Percentiles rank a stretch among this genome's conserved stretches.
Evolutionary conservation across 371 early-diverging fungal genomes (phyloP).

Genomic region (Choanephora cucurbitarum): DNA sequence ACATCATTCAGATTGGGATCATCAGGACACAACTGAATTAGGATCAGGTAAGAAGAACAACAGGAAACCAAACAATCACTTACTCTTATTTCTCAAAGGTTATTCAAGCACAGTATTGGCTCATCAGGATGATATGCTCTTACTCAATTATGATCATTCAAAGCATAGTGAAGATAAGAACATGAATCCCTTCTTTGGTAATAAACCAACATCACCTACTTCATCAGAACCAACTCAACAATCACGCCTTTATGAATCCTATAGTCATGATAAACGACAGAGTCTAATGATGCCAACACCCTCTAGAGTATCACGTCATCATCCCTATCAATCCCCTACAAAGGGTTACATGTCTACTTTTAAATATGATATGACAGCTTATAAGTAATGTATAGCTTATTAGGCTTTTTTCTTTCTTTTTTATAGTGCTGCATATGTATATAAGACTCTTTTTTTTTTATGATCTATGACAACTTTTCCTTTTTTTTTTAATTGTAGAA

Average conservation of each 20-base stretch:
- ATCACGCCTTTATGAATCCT: constrained; percentile 15
- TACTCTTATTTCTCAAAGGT: background rate
- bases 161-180: too few relatives aligned
- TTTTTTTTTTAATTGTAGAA: background rate
- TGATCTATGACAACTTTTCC: background rate
- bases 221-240: too few relatives aligned
- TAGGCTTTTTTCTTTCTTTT: too few relatives aligned
- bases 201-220: too few relatives aligned
- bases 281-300: constrained; percentile 12
- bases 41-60: too few relatives aligned
- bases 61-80: too few relatives aligned
- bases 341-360: constrained; percentile 16
- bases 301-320: constrained; percentile 15
- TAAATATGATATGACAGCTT: too few relatives aligned
- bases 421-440: constrained; percentile 17
- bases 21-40: too few relatives aligned
- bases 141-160: constrained; percentile 16
- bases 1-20: too few relatives aligned
- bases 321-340: constrained; percentile 23
- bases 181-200: too few relatives aligned
- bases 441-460: too few relatives aligned
- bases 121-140: constrained; percentile 19
- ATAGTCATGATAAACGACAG: constrained; percentile 9
- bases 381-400: too few relatives aligned
- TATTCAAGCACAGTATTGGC: constrained; percentile 12